phyloP scores from a whole-genome alignment of 1,284 basidiomycete genomes.

The Microbotryum silenes-acaulis region DNA sequence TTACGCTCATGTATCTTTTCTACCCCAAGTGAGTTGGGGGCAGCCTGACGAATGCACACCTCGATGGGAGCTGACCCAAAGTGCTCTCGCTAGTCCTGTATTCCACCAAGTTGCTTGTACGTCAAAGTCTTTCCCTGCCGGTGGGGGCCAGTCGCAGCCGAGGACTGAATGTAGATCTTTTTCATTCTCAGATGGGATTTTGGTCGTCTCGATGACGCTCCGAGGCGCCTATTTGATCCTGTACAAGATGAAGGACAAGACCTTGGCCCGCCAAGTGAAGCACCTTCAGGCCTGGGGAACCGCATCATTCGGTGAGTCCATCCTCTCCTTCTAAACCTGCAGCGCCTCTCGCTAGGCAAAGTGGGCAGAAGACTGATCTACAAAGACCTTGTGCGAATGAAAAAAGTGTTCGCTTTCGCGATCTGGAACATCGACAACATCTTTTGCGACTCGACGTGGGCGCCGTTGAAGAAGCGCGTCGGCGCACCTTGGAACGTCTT shows the following conservation, averaged over 20 bases:
- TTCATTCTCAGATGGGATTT: neutral
- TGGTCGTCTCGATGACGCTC: constrained; percentile 1
- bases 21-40: constrained; percentile 3
- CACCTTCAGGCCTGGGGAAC: no score
- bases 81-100: neutral
- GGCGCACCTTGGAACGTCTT: neutral
- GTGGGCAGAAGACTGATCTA: no score
- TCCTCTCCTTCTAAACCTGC: no score
- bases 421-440: constrained; percentile 6
- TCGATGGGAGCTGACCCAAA: neutral
- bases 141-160: no score
- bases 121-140: no score
- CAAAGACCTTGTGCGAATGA: no score
- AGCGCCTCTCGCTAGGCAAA: no score
- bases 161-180: no score
- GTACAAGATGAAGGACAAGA: neutral
- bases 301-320: no score
- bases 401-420: neutral
- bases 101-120: constrained; percentile 9
- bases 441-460: neutral
- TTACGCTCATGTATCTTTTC: constrained; percentile 5
- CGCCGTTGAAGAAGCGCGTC: neutral
- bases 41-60: no score
- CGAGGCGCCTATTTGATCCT: constrained; percentile 4
- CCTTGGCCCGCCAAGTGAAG: no score